These are phyloP conservation scores for Flaveria sonorensis DNA, from an alignment of 129 eudicot species.

Conservation along the genomic window DNA sequence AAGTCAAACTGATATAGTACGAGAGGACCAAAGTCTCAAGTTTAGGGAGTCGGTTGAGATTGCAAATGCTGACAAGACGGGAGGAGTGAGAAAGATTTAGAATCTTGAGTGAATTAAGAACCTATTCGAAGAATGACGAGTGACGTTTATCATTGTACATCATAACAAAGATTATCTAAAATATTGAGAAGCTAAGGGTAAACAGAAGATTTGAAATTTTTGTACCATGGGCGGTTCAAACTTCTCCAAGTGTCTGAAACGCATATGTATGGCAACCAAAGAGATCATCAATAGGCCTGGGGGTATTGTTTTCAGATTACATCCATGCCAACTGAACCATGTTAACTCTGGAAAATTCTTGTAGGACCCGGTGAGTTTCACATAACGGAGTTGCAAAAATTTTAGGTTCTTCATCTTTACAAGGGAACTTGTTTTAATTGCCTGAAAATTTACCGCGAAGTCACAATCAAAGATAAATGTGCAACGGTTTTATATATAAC, in stretches of 20 bases:
- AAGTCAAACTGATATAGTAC: constrained; percentile 13
- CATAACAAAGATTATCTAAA: background rate
- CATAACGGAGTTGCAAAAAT: background rate
- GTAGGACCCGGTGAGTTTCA: background rate
- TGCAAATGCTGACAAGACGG: constrained; percentile 15
- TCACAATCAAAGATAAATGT: no score
- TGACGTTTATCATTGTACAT: background rate
- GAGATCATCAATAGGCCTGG: background rate
- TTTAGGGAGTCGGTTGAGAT: constrained; percentile 22
- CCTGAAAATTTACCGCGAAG: no score
- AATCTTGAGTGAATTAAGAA: background rate
- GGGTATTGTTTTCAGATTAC: constrained; percentile 8
- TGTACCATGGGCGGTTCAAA: constrained; percentile 24
- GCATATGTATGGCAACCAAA: constrained; percentile 32
- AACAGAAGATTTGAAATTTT: background rate
- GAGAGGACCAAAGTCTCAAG: constrained; percentile 19
- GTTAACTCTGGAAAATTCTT: background rate
- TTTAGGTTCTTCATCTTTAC: constrained; percentile 13
- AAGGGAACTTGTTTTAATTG: background rate
- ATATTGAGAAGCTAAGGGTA: background rate
- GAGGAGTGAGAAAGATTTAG: constrained; percentile 28
- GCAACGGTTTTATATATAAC: no score
- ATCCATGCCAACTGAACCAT: background rate
- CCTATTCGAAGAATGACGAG: constrained; percentile 24
- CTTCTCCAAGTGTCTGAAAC: constrained; percentile 17